Percentiles rank a stretch among this genome's conserved stretches.
Conservation (phyloP, 306 rosid genomes). For the Sophora flavescens region DNA sequence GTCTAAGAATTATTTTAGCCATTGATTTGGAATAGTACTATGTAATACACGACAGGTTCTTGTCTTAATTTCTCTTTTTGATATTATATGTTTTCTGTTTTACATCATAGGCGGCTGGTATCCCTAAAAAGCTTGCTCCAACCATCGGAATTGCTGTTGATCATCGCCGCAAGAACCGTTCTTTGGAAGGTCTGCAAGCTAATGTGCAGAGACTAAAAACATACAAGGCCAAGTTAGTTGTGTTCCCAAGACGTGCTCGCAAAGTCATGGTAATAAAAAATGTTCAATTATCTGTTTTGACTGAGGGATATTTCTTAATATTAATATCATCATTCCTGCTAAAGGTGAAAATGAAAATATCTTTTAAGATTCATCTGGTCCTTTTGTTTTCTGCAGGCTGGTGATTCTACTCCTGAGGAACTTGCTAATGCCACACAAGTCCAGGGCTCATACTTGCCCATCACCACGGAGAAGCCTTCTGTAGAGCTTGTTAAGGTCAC, state of each 20-base stretch:
- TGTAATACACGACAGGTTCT: background rate
- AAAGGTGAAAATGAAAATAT: background rate
- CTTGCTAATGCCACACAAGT: conserved; percentile 74
- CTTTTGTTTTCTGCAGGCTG: conserved; percentile 45
- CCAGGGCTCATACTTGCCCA: conserved; percentile 64
- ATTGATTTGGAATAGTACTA: background rate
- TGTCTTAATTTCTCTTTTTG: background rate
- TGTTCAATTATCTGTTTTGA: background rate
- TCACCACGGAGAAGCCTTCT: conserved; percentile 58
- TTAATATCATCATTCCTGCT: background rate
- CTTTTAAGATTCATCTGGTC: background rate
- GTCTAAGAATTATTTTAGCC: background rate
- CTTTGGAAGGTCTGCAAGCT: conserved; percentile 59
- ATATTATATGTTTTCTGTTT: background rate
- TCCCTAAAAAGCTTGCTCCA: conserved; percentile 60
- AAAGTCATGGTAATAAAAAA: conserved; percentile 47
- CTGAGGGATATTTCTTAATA: background rate
- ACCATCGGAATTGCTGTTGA: conserved; percentile 65
- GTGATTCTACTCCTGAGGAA: conserved; percentile 73
- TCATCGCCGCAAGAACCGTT: conserved; percentile 59
- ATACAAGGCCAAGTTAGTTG: conserved; percentile 62
- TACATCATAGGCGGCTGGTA: conserved; percentile 55
- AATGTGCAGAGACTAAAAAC: conserved; percentile 62
- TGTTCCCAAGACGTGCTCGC: conserved; percentile 65
- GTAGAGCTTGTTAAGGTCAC: conserved; percentile 74